phyloP scores from a whole-genome alignment of 2,329 filamentous ascomycete species.

The Colletotrichum tamarilloi region DNA sequence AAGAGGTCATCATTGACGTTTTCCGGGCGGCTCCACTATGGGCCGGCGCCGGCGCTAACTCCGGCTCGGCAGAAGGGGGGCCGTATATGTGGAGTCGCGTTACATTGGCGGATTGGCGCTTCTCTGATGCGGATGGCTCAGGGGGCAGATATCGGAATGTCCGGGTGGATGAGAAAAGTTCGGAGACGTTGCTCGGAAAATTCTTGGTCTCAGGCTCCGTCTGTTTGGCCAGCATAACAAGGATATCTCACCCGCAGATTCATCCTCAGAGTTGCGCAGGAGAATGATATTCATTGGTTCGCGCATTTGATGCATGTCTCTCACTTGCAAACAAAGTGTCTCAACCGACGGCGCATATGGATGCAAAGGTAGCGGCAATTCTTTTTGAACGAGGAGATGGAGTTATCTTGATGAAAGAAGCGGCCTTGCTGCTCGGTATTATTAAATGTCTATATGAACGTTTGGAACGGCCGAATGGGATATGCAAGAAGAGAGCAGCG shows the following conservation, averaged over 20 bases:
- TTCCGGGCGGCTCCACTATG: not conserved
- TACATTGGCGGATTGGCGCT: not conserved
- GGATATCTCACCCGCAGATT: not conserved
- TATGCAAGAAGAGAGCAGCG: conserved; percentile 4
- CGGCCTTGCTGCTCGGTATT: conserved; percentile 1
- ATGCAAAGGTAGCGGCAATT: not conserved
- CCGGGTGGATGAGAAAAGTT: not conserved
- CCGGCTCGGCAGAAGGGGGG: not conserved
- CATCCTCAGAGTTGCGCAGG: not conserved
- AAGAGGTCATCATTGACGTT: not conserved
- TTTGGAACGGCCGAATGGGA: not conserved
- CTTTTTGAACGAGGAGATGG: not conserved
- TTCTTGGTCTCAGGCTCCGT: not conserved
- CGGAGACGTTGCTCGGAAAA: not conserved
- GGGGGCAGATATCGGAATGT: not conserved
- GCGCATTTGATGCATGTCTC: conserved; percentile 14
- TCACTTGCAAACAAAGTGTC: conserved; percentile 13
- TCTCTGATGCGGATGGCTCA: not conserved
- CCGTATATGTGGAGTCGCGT: not conserved
- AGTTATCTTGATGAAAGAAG: not conserved
- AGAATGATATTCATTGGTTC: conserved; percentile 13
- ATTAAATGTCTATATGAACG: conserved; percentile 18
- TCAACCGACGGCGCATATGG: too few species aligned
- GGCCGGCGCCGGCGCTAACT: not conserved
- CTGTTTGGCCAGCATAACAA: not conserved